A percentile compares a stretch with the other conserved stretches of the same genome.
These are phyloP conservation scores for Asterophora lycoperdoides DNA, from an alignment of 768 basidiomycete genomes.

Conservation along the genomic window DNA sequence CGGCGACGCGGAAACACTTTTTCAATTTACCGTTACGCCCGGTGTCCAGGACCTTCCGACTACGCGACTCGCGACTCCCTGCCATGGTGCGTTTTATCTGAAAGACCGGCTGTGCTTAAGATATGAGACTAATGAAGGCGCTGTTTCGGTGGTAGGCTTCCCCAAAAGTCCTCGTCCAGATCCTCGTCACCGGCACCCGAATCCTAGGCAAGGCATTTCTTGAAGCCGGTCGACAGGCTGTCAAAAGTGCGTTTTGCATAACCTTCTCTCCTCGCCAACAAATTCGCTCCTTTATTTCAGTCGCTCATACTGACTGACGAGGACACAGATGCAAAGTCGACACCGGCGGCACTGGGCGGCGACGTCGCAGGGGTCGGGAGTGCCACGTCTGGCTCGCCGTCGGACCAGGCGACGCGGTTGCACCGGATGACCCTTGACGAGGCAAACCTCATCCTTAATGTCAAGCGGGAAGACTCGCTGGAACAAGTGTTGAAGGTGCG, in stretches of 20 bases:
- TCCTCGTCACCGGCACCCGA: constrained; percentile 68
- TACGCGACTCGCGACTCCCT: neutral
- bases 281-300: neutral
- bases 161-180: constrained; percentile 77
- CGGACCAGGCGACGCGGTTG: constrained; percentile 78
- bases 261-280: neutral
- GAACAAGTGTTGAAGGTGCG: constrained; percentile 72
- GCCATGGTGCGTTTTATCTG: constrained; percentile 13
- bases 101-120: neutral
- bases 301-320: neutral
- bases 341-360: constrained; percentile 61
- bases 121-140: too few species aligned
- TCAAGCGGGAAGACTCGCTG: constrained; percentile 66
- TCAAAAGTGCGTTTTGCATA: constrained; percentile 66
- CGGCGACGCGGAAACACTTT: neutral
- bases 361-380: constrained; percentile 73
- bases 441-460: constrained; percentile 88
- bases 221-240: constrained; percentile 89
- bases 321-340: constrained; percentile 71
- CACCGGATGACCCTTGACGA: constrained; percentile 95
- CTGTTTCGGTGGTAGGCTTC: constrained; percentile 71
- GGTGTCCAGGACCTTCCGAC: too few species aligned
- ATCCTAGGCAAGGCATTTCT: constrained; percentile 89
- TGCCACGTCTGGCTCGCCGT: constrained; percentile 68
- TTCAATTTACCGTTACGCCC: too few species aligned